Percentiles rank a stretch among this genome's conserved stretches.
Conservation (phyloP, 768 basidiomycete species). For the Arthromyces matolae region DNA sequence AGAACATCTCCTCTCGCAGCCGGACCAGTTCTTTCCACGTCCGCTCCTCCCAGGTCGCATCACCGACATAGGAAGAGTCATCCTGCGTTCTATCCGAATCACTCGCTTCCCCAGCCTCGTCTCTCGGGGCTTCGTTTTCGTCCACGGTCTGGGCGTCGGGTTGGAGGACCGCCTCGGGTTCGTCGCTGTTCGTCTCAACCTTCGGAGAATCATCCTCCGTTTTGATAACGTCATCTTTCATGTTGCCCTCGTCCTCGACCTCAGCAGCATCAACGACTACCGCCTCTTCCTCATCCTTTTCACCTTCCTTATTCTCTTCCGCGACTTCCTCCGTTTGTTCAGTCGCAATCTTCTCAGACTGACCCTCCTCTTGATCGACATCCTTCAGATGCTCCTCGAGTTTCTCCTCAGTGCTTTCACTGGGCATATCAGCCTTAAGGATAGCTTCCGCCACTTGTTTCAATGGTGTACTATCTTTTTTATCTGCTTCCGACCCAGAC, state of each 20-base stretch:
- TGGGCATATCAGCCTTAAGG: constrained; percentile 1
- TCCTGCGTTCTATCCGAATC: no score
- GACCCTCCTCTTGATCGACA: constrained; percentile 6
- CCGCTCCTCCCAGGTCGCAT: constrained; percentile 80
- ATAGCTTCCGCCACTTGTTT: not conserved
- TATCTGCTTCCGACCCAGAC: constrained; percentile 1
- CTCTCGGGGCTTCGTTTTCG: constrained; percentile 12
- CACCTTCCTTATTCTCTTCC: not conserved
- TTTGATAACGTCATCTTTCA: no score
- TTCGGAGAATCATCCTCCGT: no score
- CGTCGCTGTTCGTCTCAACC: no score
- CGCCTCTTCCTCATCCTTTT: constrained; percentile 3
- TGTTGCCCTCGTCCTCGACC: no score
- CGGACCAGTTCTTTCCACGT: constrained; percentile 77
- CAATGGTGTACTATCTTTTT: constrained; percentile 5
- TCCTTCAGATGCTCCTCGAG: not conserved
- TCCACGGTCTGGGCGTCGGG: not conserved
- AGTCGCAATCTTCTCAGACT: constrained; percentile 1
- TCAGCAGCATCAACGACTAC: not conserved
- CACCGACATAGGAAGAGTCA: constrained; percentile 50
- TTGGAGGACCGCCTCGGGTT: not conserved
- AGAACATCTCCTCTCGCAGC: constrained; percentile 82
- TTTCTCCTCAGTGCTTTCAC: not conserved
- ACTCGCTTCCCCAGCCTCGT: constrained; percentile 5
- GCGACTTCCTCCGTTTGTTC: constrained; percentile 5